Conservation (phyloP, 768 basidiomycete species). For the Suillus subluteus region DNA sequence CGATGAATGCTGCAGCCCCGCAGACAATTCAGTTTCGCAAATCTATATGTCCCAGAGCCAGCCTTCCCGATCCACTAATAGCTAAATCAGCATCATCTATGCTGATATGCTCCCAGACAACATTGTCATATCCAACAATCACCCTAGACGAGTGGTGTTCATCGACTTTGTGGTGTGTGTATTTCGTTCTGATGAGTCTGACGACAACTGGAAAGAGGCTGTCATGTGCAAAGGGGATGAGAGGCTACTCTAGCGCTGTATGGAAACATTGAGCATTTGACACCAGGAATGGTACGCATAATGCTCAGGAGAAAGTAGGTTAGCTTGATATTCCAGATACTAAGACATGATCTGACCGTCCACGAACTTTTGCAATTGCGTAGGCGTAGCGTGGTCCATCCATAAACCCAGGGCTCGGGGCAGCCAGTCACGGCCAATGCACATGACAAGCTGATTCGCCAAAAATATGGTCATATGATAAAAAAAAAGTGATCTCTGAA, state of each 20-base stretch:
- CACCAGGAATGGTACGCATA: neutral
- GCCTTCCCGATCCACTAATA: too few relatives aligned
- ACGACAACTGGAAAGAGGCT: neutral
- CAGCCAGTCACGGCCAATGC: too few relatives aligned
- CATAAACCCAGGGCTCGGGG: too few relatives aligned
- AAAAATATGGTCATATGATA: too few relatives aligned
- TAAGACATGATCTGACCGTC: neutral
- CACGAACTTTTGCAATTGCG: neutral
- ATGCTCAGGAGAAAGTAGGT: neutral
- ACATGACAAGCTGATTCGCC: too few relatives aligned
- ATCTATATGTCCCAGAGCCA: too few relatives aligned
- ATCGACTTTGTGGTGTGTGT: neutral
- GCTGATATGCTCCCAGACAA: neutral
- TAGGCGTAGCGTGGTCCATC: neutral
- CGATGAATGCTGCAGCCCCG: too few relatives aligned
- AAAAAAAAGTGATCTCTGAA: too few relatives aligned
- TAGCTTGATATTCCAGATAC: neutral
- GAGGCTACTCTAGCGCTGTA: neutral
- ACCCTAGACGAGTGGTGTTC: neutral
- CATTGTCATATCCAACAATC: neutral
- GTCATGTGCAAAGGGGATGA: neutral
- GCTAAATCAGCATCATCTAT: neutral
- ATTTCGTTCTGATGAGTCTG: neutral
- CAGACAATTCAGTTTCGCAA: too few relatives aligned
- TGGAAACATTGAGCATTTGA: neutral